These are phyloP conservation scores for Rubia tinctorum DNA, from an alignment of 305 asterid species.

Conservation along the genomic window DNA sequence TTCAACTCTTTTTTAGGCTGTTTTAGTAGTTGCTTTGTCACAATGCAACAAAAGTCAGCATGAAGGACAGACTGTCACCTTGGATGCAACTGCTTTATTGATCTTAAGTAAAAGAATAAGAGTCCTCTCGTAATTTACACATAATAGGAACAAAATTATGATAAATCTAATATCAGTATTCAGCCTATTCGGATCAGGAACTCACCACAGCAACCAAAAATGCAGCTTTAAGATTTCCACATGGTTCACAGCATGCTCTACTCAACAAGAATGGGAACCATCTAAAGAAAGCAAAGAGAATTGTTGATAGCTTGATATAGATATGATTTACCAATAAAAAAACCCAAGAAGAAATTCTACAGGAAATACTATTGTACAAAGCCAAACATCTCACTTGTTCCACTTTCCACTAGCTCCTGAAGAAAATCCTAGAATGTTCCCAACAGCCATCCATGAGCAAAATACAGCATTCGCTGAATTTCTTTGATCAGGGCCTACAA, in stretches of 20 bases:
- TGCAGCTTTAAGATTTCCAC: conserved; percentile 99
- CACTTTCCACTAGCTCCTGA: conserved; percentile 97
- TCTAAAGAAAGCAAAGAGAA: conserved; percentile 40
- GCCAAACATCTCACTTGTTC: conserved; percentile 65
- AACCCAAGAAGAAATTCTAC: neutral
- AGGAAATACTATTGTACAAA: conserved; percentile 13
- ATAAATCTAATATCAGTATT: conserved; percentile 13
- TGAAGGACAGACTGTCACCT: neutral
- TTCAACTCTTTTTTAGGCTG: neutral
- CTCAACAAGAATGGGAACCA: conserved; percentile 96
- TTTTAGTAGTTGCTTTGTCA: neutral
- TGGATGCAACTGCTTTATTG: neutral
- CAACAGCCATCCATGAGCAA: conserved; percentile 99
- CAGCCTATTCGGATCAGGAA: conserved; percentile 22
- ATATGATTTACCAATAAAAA: conserved; percentile 2
- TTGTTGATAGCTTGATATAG: conserved; percentile 5
- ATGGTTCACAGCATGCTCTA: conserved; percentile 98
- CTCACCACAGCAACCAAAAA: conserved; percentile 99
- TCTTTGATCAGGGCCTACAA: conserved; percentile 94
- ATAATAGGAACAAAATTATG: neutral
- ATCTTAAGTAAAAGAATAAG: neutral
- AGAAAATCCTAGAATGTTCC: conserved; percentile 97
- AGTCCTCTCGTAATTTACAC: neutral
- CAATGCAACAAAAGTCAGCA: neutral
- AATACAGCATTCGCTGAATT: conserved; percentile 91